Percentiles rank a stretch among this genome's conserved stretches.
These are phyloP conservation scores for Linderniella brevidens DNA, from an alignment of 257 asterid genomes.

Conservation along the genomic window DNA sequence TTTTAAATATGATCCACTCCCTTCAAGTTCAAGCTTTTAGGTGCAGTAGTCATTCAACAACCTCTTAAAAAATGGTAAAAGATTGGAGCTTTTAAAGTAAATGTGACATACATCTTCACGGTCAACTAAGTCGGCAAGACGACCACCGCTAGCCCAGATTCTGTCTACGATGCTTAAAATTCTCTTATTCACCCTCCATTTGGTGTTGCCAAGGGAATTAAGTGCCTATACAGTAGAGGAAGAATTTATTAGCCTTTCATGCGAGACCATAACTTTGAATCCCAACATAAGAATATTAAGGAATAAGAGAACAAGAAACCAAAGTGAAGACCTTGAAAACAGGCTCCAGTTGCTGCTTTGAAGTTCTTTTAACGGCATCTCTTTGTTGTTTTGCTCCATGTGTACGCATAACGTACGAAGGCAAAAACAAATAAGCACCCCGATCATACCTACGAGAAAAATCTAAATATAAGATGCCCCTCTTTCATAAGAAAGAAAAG, in stretches of 20 bases:
- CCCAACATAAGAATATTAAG: background rate
- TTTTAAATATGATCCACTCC: too few species aligned
- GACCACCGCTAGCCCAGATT: slow-evolving; percentile 88
- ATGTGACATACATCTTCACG: slow-evolving; percentile 65
- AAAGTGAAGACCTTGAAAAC: slow-evolving; percentile 44
- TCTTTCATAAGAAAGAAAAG: slow-evolving; percentile 1
- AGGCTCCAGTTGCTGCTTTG: slow-evolving; percentile 55
- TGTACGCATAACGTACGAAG: slow-evolving; percentile 91
- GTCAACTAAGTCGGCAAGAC: slow-evolving; percentile 79
- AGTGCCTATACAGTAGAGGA: slow-evolving; percentile 41
- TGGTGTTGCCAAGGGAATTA: slow-evolving; percentile 77
- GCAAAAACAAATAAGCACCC: slow-evolving; percentile 87
- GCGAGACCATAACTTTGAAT: too few species aligned
- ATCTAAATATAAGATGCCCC: slow-evolving; percentile 1
- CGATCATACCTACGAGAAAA: slow-evolving; percentile 50
- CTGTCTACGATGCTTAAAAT: slow-evolving; percentile 64
- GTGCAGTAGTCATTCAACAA: too few species aligned
- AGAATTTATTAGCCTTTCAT: background rate
- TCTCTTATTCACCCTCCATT: slow-evolving; percentile 90
- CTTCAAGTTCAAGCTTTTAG: too few species aligned
- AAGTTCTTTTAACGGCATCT: slow-evolving; percentile 60
- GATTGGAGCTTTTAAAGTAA: slow-evolving; percentile 1
- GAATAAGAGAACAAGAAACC: background rate
- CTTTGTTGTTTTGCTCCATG: slow-evolving; percentile 94
- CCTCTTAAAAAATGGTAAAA: background rate